Conservation (phyloP, 2,329 filamentous ascomycete species). For the Aspergillaceae sp. region DNA sequence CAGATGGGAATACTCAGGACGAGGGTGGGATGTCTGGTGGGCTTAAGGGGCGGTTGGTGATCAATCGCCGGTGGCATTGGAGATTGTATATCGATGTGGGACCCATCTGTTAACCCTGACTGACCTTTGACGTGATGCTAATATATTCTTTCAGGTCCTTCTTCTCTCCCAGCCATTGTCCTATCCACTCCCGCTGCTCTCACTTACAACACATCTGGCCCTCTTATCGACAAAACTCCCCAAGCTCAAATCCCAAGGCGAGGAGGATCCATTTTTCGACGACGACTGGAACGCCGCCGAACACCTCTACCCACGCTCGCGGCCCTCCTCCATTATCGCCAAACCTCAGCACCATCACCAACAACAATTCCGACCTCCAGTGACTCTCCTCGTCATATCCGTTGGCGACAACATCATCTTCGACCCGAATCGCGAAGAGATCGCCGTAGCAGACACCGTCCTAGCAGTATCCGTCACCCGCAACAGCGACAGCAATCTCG, state of each 20-base stretch:
- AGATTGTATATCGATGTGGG: conserved; percentile 87
- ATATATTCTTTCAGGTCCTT: conserved; percentile 55
- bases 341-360: conserved; percentile 13
- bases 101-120: no score
- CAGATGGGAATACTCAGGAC: conserved; percentile 57
- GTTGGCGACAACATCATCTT: conserved; percentile 86
- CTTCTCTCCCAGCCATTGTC: conserved; percentile 88
- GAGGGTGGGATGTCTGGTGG: conserved; percentile 66
- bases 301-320: conserved; percentile 59
- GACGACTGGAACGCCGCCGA: conserved; percentile 89
- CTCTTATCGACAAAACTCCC: conserved; percentile 81
- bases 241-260: conserved; percentile 72
- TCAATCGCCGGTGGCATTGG: conserved; percentile 93
- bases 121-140: neutral
- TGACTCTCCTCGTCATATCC: conserved; percentile 83
- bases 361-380: conserved; percentile 51
- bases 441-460: conserved; percentile 83
- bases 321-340: neutral
- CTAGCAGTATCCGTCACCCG: conserved; percentile 70
- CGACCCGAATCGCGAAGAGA: conserved; percentile 82
- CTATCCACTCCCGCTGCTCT: conserved; percentile 86
- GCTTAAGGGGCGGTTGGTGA: conserved; percentile 62
- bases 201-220: conserved; percentile 85
- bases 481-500: conserved; percentile 9
- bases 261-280: conserved; percentile 92